Base-by-base conservation (phyloP, 257 asterid genomes). In the Prunella vulgaris region DNA sequence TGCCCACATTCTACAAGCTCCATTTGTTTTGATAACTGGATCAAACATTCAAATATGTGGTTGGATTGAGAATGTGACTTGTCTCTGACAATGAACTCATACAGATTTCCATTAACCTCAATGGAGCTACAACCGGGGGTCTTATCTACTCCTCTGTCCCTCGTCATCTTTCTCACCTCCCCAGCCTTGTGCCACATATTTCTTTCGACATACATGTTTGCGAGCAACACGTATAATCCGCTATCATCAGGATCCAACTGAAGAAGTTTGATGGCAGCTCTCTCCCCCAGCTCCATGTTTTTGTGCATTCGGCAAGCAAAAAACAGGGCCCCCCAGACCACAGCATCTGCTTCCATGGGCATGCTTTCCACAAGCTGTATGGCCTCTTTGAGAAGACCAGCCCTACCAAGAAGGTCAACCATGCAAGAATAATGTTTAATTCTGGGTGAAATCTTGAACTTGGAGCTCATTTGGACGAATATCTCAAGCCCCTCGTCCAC, bases 91-190 rank as follows among this genome's bases (percentile, higher is more conserved):
- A 82, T 69, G 54, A 90, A 90, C 81, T 86, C 97, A 37, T 65
- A 71, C 62, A 84, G 62, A 60, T 82, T 69, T 14, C 92, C 97
- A 59, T 84, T 58, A 53, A 90, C 85, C 69, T 84, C 96, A 62
- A 88, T 84, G 49, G 97, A 86, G 86, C 96, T 88, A 69, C 92
- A 90, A 65, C 97, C 97, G 24, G 96, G 97, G 20, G 81, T 83
- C 75, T 91, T 91, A 40, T 87, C 88, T 4, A 87, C 86, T 66
- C 91, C 88, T 72, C 95, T 85, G 58, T 79, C 87, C 74, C 76
- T 80, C 96, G 87, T 88, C 85, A 85, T 70, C 83, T 75, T 81
- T 69, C 97, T 81, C 74, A 89, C 95, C 76, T 79, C 84, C 51
- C 78, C 77, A 8, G 96, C 91, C 76, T 68, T 69, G 10, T 75